Conservation (phyloP, 768 basidiomycete genomes). For the Phylloporus arenicola region DNA sequence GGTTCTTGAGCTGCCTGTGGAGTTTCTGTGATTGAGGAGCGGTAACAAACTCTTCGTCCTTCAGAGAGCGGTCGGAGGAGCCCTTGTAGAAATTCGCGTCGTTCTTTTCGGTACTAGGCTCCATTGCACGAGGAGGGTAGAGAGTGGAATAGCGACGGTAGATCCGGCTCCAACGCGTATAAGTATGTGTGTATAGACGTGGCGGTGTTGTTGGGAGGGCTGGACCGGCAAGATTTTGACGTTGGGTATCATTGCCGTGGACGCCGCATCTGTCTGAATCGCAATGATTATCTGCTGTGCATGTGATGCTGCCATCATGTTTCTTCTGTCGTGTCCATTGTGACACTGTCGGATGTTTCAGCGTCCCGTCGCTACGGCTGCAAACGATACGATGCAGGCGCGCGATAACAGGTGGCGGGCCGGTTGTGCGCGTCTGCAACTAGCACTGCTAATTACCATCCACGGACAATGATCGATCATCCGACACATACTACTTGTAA, state of each 20-base stretch:
- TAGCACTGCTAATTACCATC: not conserved
- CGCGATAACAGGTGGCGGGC: too few relatives aligned
- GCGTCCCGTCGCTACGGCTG: not conserved
- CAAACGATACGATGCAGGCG: too few relatives aligned
- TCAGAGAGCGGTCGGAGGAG: slow-evolving; percentile 13
- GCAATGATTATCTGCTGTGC: not conserved
- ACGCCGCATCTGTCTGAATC: too few relatives aligned
- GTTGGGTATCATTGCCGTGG: not conserved
- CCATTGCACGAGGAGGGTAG: too few relatives aligned
- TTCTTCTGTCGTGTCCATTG: not conserved
- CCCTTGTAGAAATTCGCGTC: not conserved
- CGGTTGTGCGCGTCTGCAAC: too few relatives aligned
- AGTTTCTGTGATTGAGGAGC: slow-evolving; percentile 24
- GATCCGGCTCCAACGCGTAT: not conserved
- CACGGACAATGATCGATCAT: not conserved
- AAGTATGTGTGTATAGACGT: not conserved
- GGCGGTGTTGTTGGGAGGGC: not conserved
- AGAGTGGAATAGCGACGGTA: too few relatives aligned
- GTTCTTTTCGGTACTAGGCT: slow-evolving; percentile 23
- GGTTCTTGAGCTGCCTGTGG: slow-evolving; percentile 63
- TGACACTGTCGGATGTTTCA: not conserved
- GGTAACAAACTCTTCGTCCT: slow-evolving; percentile 18
- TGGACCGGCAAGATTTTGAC: not conserved
- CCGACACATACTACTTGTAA: not conserved
- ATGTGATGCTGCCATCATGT: not conserved